Evolutionary conservation across 2,329 filamentous ascomycete species (phyloP), one percentile per base, ranked within the genome.

Genomic region (Davidsoniella eucalypti): DNA sequence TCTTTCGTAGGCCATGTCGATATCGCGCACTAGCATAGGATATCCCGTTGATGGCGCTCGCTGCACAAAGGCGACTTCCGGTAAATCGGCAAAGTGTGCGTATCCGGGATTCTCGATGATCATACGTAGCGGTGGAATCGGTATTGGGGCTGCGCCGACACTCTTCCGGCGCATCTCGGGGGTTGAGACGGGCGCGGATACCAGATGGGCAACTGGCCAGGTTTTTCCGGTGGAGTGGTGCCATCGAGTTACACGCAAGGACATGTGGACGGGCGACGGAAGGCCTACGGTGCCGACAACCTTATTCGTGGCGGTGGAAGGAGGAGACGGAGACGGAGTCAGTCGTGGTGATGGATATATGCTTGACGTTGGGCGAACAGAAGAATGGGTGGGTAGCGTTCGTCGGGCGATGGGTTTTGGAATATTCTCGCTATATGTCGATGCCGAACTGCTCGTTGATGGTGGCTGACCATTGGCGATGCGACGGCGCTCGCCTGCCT

Each of bases 1-100:
- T 49, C 69, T 70, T 2, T 66, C 63, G 58, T 78, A 78, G 0
- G 64, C 62, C 76, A 81, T 81, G 49, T 67, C 63, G n/a, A 80
- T 66, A 51, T 76, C 68, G 44, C 76, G 68, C 42, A 67, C 62
- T 54, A 81, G 36, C 51, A 52, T 52, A 7, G 51, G 51, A 5
- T 49, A 26, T 5, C 45, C 47, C 16, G 46, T 47, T 1, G 23
- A 9, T 16, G 25, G 37, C 5, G 29, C 46, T 14, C 42, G 41
- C 42, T 18, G n/a, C 4, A 33, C 18, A 43, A 52, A 52, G 5
- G 45, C 55, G 2, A 59, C 57, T 18, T 57, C 57, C 25, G 51
- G 46, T 3, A 36, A 40, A 38, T 49, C 51, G 25, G 51, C 51
- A 18, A 52, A 52, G 40, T 41, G 41, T 6, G 46, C 46, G 26